Evolutionary conservation across 129 eudicot genomes (phyloP).

Genomic region (Daucus carota): DNA sequence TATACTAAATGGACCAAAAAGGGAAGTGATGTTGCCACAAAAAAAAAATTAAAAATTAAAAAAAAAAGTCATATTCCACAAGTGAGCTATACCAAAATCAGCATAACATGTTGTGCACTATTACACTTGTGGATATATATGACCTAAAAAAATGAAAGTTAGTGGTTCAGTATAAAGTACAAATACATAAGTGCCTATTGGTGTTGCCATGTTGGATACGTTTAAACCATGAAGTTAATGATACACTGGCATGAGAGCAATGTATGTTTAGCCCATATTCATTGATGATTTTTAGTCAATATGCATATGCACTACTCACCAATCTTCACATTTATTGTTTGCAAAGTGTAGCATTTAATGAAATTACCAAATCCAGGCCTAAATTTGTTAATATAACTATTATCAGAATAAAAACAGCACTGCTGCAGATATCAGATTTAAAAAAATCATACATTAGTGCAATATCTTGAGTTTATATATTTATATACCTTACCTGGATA

Average conservation of each 20-base stretch:
- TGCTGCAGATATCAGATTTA: not conserved
- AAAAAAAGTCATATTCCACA: not conserved
- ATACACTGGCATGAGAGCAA: not conserved
- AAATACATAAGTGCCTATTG: not conserved
- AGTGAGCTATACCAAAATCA: not conserved
- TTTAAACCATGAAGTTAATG: not conserved
- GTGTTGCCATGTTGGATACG: not conserved
- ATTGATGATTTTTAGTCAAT: not conserved
- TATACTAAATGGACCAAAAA: not conserved
- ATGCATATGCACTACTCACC: not conserved
- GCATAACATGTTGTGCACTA: not conserved
- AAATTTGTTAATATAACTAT: not conserved
- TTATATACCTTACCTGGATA: slow-evolving; percentile 35
- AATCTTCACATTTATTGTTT: not conserved
- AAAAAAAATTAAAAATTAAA: no score
- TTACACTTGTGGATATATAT: not conserved
- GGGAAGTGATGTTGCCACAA: not conserved
- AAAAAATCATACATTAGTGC: not conserved
- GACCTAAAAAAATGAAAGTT: not conserved
- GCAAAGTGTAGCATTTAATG: not conserved
- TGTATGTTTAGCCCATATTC: not conserved
- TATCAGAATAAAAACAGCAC: not conserved
- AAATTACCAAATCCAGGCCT: not conserved
- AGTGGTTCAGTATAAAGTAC: not conserved
- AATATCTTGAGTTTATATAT: not conserved